Evolutionary conservation across 169 alveolate genomes (phyloP).

Genomic region (Eimeria maxima): DNA sequence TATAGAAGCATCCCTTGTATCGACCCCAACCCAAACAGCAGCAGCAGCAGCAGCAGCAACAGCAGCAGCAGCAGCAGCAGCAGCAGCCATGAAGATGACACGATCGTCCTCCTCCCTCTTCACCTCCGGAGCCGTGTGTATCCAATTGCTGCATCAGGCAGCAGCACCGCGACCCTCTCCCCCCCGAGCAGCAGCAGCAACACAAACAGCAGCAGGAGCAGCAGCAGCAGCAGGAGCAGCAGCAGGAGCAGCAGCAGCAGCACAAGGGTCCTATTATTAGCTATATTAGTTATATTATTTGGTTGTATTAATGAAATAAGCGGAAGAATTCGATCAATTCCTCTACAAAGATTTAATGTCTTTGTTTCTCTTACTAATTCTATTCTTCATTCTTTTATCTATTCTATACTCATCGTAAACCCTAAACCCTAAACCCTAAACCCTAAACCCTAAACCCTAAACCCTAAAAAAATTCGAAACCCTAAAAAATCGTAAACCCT

Average conservation of each 20-base stretch:
- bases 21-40: not conserved
- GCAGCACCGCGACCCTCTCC: no score
- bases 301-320: constrained; percentile 45
- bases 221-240: constrained; percentile 36
- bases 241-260: constrained; percentile 56
- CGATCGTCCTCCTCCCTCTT: not conserved
- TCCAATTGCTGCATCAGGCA: not conserved
- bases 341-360: not conserved
- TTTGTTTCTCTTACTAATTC: not conserved
- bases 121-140: not conserved
- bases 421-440: constrained; percentile 42
- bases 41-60: not conserved
- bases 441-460: constrained; percentile 38
- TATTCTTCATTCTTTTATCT: not conserved
- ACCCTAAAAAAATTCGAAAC: no score
- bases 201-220: constrained; percentile 13
- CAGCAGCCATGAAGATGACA: not conserved
- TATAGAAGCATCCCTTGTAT: not conserved
- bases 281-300: not conserved
- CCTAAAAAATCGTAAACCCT: no score
- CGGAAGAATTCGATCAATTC: constrained; percentile 43
- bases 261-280: not conserved
- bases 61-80: constrained; percentile 46
- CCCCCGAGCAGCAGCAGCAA: not conserved
- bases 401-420: not conserved